Conservation (phyloP, 345 rosid species). For the Turnera subulata region DNA sequence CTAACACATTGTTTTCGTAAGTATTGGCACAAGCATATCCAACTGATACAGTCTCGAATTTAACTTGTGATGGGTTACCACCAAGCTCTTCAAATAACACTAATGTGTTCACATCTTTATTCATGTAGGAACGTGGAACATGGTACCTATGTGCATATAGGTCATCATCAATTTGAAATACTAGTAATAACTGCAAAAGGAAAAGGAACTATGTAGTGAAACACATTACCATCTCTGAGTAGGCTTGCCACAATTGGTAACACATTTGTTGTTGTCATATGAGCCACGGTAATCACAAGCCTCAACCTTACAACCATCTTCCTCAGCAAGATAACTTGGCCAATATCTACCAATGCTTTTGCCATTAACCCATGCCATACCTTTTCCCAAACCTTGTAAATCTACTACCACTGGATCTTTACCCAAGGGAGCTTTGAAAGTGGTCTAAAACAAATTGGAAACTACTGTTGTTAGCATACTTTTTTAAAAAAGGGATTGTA, state of each 20-base stretch:
- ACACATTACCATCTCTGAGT: conserved; percentile 17
- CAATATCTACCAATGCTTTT: conserved; percentile 3
- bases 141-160: conserved; percentile 8
- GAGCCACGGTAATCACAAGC: conserved; percentile 11
- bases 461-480: no score
- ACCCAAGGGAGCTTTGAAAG: conserved; percentile 12
- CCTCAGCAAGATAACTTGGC: not conserved
- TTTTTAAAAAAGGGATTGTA: no score
- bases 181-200: no score
- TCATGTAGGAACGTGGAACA: conserved; percentile 12
- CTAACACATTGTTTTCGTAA: not conserved
- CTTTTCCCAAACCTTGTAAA: no score
- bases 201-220: no score
- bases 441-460: not conserved
- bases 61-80: conserved; percentile 6
- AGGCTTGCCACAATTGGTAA: no score
- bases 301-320: not conserved
- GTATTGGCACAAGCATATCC: not conserved
- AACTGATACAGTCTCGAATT: not conserved
- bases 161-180: not conserved
- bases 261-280: not conserved
- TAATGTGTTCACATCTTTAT: not conserved
- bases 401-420: conserved; percentile 16
- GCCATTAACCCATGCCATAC: no score
- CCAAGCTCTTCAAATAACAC: conserved; percentile 17